Conservation (phyloP, 225 moss, liverwort and hornwort species). For the Antitrichia curtipendula region DNA sequence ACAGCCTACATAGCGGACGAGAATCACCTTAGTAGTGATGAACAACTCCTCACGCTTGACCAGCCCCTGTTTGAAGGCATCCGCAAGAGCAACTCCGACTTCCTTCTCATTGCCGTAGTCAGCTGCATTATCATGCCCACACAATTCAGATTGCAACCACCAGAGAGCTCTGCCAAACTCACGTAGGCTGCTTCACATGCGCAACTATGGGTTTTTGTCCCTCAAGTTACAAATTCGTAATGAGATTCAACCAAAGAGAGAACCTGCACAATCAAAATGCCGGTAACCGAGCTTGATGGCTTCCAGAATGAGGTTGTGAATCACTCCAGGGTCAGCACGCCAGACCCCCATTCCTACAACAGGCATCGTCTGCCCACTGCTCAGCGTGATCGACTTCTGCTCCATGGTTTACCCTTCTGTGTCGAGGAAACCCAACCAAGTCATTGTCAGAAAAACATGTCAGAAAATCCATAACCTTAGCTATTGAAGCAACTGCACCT, state of each 20-base stretch:
- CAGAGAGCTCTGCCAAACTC: not conserved
- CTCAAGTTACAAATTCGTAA: not conserved
- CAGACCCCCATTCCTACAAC: conserved; percentile 74
- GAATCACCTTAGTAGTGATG: conserved; percentile 75
- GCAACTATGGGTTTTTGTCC: not conserved
- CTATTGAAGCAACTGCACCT: not conserved
- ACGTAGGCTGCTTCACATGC: not conserved
- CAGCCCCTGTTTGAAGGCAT: conserved; percentile 58
- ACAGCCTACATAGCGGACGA: not conserved
- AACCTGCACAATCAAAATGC: conserved; percentile 95
- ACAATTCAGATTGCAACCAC: not conserved
- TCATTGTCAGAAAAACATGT: not conserved
- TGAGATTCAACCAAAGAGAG: not conserved
- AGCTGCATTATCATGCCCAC: conserved; percentile 36
- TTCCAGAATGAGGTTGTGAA: conserved; percentile 60
- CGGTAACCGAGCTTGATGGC: conserved; percentile 82
- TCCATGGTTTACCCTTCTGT: conserved; percentile 14
- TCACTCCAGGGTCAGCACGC: conserved; percentile 71
- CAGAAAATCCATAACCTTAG: not conserved
- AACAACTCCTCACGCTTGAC: conserved; percentile 92
- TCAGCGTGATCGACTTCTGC: conserved; percentile 28
- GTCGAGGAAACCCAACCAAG: not conserved
- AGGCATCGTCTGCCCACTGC: conserved; percentile 71
- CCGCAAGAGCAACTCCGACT: conserved; percentile 72
- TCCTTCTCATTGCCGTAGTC: conserved; percentile 93